Conservation (phyloP, 1,139 yeast genomes). For the Blastobotrys raffinosifermentans region DNA sequence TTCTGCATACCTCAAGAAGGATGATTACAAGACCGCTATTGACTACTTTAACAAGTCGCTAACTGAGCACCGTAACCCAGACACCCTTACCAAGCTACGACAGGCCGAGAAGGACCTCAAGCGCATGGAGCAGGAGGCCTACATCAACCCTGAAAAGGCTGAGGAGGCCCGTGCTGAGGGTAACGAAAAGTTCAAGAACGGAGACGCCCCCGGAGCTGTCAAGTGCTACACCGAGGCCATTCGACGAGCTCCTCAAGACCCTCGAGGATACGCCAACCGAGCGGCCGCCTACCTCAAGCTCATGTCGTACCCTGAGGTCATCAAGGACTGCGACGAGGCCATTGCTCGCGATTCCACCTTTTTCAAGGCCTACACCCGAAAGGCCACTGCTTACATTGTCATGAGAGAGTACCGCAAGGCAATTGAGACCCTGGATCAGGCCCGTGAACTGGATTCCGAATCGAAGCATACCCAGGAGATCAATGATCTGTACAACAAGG, state of each 20-base stretch:
- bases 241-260: conserved; percentile 93
- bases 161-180: conserved; percentile 94
- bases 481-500: conserved; percentile 75
- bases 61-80: conserved; percentile 97
- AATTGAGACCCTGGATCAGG: conserved; percentile 73
- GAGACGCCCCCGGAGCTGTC: conserved; percentile 97
- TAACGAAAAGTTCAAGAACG: conserved; percentile 79
- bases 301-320: conserved; percentile 96
- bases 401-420: conserved; percentile 82
- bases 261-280: conserved; percentile 95
- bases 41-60: conserved; percentile 81
- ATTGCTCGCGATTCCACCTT: conserved; percentile 82
- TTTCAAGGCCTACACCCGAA: conserved; percentile 92
- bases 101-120: conserved; percentile 81
- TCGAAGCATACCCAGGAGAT: conserved; percentile 66
- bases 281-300: conserved; percentile 95
- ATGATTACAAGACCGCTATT: conserved; percentile 66
- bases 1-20: conserved; percentile 68
- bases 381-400: conserved; percentile 90
- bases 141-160: conserved; percentile 85
- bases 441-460: conserved; percentile 68
- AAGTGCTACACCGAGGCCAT: conserved; percentile 93
- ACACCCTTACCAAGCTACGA: conserved; percentile 81
- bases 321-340: conserved; percentile 86
- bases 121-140: conserved; percentile 66